phyloP scores from a whole-genome alignment of 1,284 basidiomycete species.

The Pterulicium gracile region DNA sequence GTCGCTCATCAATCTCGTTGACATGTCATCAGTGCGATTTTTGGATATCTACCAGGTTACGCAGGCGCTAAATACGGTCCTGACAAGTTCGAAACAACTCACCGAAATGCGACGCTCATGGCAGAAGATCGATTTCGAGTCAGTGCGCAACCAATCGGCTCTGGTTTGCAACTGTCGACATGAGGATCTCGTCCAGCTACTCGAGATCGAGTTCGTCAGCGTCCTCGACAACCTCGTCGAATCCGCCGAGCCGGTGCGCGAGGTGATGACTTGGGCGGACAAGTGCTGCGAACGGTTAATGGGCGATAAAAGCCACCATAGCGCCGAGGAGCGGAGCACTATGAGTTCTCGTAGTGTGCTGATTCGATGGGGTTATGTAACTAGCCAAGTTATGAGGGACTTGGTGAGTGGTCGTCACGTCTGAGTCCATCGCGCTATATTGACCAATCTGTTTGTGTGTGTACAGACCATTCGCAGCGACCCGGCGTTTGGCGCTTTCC shows the following conservation, averaged over 20 bases:
- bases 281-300: conserved; percentile 77
- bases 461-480: conserved; percentile 87
- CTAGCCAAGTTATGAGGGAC: conserved; percentile 82
- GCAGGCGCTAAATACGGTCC: conserved; percentile 73
- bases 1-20: conserved; percentile 10
- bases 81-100: conserved; percentile 77
- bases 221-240: conserved; percentile 63
- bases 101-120: conserved; percentile 78
- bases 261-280: conserved; percentile 83
- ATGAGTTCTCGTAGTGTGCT: conserved; percentile 79
- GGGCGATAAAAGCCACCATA: conserved; percentile 47
- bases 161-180: conserved; percentile 85
- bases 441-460: conserved; percentile 9
- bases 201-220: conserved; percentile 76
- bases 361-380: conserved; percentile 86
- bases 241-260: conserved; percentile 71
- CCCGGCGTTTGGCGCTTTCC: conserved; percentile 82
- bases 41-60: conserved; percentile 85
- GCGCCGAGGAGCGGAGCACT: conserved; percentile 60
- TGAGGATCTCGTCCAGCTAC: conserved; percentile 72
- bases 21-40: conserved; percentile 70
- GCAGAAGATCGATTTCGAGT: conserved; percentile 81
- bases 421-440: not conserved
- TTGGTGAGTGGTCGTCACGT: conserved; percentile 63
- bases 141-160: conserved; percentile 83